Evolutionary conservation across 2,329 filamentous ascomycete species (phyloP).

Genomic region (Ramichloridium luteum): DNA sequence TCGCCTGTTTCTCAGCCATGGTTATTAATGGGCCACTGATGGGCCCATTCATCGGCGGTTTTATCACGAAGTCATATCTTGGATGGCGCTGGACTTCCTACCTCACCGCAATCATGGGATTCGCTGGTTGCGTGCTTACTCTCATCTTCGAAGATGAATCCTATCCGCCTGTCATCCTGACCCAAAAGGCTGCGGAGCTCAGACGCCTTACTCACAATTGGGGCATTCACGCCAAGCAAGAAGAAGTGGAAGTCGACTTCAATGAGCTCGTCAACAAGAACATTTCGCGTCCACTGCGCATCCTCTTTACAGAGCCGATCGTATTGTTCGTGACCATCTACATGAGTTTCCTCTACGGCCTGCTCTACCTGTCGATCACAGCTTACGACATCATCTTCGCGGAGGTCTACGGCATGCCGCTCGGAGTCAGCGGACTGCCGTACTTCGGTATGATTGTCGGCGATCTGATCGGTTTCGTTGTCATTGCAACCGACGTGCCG

Average conservation of each 20-base stretch:
- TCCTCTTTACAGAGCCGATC: conserved; percentile 39
- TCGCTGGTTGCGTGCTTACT: conserved; percentile 16
- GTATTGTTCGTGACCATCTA: conserved; percentile 37
- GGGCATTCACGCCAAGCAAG: conserved; percentile 41
- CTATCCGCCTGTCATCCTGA: conserved; percentile 30
- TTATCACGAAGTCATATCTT: conserved; percentile 28
- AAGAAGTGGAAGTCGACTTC: conserved; percentile 28
- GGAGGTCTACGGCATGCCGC: conserved; percentile 53
- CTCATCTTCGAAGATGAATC: conserved; percentile 30
- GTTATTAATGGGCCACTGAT: conserved; percentile 30
- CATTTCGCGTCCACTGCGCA: conserved; percentile 31
- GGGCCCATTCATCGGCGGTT: conserved; percentile 30
- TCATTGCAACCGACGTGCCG: conserved; percentile 20
- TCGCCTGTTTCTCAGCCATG: conserved; percentile 27
- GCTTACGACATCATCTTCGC: conserved; percentile 75
- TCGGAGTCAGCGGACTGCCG: conserved; percentile 61
- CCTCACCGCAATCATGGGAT: conserved; percentile 32
- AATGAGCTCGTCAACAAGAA: conserved; percentile 27
- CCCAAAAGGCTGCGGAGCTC: conserved; percentile 28
- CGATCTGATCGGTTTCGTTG: conserved; percentile 19
- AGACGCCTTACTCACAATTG: conserved; percentile 30
- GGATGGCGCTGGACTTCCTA: conserved; percentile 37
- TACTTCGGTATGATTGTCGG: conserved; percentile 60
- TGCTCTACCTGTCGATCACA: conserved; percentile 76
- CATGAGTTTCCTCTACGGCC: conserved; percentile 30